Percentiles rank a stretch among this genome's conserved stretches.
phyloP scores from a whole-genome alignment of 257 asterid genomes.

The Solanum ahanhuiri region DNA sequence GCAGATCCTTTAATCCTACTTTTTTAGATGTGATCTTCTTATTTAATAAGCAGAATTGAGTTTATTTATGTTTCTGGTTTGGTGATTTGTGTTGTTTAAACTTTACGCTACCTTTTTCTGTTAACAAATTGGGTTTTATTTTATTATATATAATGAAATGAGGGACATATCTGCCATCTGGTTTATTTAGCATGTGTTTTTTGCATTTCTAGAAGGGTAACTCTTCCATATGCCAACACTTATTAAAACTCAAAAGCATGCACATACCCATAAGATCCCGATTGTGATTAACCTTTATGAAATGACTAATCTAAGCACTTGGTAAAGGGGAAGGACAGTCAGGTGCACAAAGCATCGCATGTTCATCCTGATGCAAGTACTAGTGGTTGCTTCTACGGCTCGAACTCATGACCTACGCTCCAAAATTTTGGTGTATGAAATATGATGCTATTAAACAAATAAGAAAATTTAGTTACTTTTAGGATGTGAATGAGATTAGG shows the following conservation, averaged over 20 bases:
- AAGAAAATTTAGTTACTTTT: not conserved
- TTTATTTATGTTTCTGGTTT: not conserved
- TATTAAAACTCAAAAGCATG: not conserved
- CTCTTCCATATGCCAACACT: not conserved
- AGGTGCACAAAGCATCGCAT: not conserved
- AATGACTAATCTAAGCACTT: not conserved
- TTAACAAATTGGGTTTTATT: not conserved
- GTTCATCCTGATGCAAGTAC: not conserved
- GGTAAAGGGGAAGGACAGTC: not conserved
- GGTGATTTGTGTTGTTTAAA: not conserved
- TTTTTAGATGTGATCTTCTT: not conserved
- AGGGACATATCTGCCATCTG: not conserved
- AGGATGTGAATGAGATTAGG: not conserved
- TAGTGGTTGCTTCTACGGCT: not conserved
- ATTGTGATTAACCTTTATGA: not conserved
- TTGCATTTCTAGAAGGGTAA: not conserved
- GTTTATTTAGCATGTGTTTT: not conserved
- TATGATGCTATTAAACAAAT: not conserved
- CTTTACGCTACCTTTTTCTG: not conserved
- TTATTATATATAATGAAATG: not conserved
- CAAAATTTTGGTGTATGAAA: not conserved
- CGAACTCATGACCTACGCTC: not conserved
- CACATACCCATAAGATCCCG: not conserved
- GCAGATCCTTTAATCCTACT: not conserved
- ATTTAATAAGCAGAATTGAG: not conserved